Evolutionary conservation across 2,329 filamentous ascomycete species (phyloP).

Genomic region (Emmonsiellopsis sp.): DNA sequence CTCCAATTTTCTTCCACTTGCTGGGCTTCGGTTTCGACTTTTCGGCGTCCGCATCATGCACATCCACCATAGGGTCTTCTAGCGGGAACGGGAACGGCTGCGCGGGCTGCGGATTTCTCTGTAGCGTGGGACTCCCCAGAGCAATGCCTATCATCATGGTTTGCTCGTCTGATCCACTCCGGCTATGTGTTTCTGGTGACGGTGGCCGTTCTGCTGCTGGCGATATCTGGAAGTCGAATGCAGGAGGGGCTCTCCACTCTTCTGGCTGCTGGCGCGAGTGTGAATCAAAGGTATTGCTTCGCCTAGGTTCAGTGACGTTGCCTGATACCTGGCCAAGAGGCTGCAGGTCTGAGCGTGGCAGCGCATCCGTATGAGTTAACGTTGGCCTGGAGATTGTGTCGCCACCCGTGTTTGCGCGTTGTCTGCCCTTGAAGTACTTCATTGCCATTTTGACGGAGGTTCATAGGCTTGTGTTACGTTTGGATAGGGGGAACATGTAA

Average conservation of each 20-base stretch:
- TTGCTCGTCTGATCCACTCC: constrained; percentile 27
- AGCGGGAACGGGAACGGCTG: not conserved
- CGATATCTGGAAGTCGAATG: constrained; percentile 3
- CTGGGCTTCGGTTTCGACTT: constrained; percentile 23
- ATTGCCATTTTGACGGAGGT: constrained; percentile 18
- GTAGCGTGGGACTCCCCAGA: constrained; percentile 55
- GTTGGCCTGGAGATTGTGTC: constrained; percentile 24
- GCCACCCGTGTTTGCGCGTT: constrained; percentile 18
- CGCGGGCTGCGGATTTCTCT: not conserved
- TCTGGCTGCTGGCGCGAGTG: not conserved
- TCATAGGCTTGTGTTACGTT: not conserved
- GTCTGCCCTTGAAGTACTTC: constrained; percentile 21
- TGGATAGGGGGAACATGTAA: not conserved
- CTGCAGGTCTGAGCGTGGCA: constrained; percentile 23
- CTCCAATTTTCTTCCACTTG: constrained; percentile 40
- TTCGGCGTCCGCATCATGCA: constrained; percentile 14
- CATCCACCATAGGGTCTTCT: constrained; percentile 15
- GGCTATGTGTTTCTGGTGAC: constrained; percentile 9
- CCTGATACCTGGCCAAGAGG: constrained; percentile 10
- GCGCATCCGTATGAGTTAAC: constrained; percentile 23
- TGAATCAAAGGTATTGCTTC: constrained; percentile 1
- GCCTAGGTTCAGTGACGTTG: not conserved
- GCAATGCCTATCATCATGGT: constrained; percentile 67
- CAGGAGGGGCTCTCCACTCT: not conserved
- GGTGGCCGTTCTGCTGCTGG: not conserved